Base-by-base conservation (phyloP, 2,329 filamentous ascomycete genomes). In the Stemphylium lycopersici region DNA sequence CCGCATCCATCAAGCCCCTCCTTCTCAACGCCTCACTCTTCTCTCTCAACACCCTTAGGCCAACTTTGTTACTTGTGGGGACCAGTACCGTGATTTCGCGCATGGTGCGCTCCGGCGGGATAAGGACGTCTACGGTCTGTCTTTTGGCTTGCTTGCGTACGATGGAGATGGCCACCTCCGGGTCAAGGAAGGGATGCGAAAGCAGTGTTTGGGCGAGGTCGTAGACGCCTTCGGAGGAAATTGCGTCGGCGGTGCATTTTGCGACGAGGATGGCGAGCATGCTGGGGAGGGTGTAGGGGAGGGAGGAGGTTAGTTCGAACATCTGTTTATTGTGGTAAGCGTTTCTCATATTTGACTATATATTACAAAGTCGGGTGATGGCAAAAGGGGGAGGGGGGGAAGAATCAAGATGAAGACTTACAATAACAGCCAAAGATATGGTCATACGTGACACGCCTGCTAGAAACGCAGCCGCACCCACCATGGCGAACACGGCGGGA, bases 251-350 rank as follows among this genome's bases (percentile, higher is more conserved):
- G 5, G 81, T 78, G 82, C 82, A 86, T 69, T 86, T 86, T 0
- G 83, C 82, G 0, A 84, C 78, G 5, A 86, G 74, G 51, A 86
- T 86, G 6, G 83, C 83, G 18, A 84, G 78, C 82, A 85, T 86
- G 58, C 84, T 80, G 10, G 84, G 82, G 1, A 84, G 74, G 8
- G 83, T 79, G 66, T 84, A 85, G 55, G 83, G 79, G 6, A 85
- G 77, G 22, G 22, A 24, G 22, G 22, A 61, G 0, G 83, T 86
- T 6, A 86, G 76, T 66, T 74, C 83, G 67, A 86, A 85, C 83
- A 86, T 85, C 26, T 41, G 8, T 3, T 10, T 6, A 16, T 24
- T 3, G 29, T 13, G 15, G 18, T 4, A 7, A 10, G 3, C 5
- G 7, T n/a, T 20, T 20, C 20, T 20, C 20, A 20, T 20, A 20